A percentile compares a stretch with the other conserved stretches of the same genome.
These are phyloP conservation scores for Aspergillus hiratsukae DNA, from an alignment of 2,329 filamentous ascomycete species.

Conservation along the genomic window DNA sequence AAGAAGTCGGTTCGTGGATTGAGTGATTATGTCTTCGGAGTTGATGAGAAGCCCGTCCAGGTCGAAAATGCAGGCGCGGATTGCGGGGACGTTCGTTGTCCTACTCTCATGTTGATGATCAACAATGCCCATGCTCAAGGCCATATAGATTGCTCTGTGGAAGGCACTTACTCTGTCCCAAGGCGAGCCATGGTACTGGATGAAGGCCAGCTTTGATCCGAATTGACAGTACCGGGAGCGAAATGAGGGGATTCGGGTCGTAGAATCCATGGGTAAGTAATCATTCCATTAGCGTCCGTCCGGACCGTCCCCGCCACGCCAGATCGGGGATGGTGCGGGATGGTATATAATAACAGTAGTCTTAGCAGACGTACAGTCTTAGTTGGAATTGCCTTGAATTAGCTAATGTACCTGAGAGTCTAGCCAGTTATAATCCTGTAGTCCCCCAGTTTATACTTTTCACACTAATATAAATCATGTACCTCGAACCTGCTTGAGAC, in stretches of 20 bases:
- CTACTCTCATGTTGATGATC: no score
- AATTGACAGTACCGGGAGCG: no score
- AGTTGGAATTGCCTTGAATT: not conserved
- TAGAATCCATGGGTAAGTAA: not conserved
- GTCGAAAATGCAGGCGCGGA: slow-evolving; percentile 34
- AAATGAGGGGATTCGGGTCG: not conserved
- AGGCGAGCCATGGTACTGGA: not conserved
- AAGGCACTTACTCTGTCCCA: not conserved
- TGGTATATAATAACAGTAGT: no score
- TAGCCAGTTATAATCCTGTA: not conserved
- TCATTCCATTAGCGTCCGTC: not conserved
- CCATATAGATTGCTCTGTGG: no score
- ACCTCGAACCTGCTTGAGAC: not conserved
- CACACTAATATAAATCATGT: not conserved
- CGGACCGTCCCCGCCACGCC: not conserved
- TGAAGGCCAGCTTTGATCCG: no score
- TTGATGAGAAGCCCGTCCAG: slow-evolving; percentile 33
- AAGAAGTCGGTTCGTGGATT: slow-evolving; percentile 15
- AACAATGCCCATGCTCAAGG: no score
- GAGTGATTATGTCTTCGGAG: slow-evolving; percentile 29
- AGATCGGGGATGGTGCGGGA: not conserved
- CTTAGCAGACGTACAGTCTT: no score
- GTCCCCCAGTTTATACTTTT: not conserved
- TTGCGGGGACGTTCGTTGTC: slow-evolving; percentile 17
- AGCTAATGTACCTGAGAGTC: not conserved